A percentile compares a stretch with the other conserved stretches of the same genome.
Conservation (phyloP, 2,329 filamentous ascomycete species). For the Colletotrichum liaoningense region DNA sequence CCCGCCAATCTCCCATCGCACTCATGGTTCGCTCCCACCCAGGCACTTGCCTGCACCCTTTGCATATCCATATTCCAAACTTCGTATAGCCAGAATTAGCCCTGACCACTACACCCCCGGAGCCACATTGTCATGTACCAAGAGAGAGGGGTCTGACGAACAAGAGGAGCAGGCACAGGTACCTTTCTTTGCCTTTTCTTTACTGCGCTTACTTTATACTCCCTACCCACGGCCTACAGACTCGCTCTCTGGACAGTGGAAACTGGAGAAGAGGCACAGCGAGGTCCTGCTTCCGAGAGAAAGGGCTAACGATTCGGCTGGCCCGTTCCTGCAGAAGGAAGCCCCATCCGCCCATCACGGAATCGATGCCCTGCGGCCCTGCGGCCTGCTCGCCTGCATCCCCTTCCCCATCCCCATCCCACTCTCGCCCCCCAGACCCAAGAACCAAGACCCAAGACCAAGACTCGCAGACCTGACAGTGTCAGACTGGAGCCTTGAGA, state of each 20-base stretch:
- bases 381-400: not conserved
- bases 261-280: conserved; percentile 6
- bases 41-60: conserved; percentile 28
- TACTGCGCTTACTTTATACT: too few relatives aligned
- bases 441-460: not conserved
- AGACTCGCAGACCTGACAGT: not conserved
- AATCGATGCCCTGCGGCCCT: conserved; percentile 30
- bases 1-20: conserved; percentile 32
- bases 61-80: conserved; percentile 37
- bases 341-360: conserved; percentile 30
- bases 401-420: conserved; percentile 2
- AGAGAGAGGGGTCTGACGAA: conserved; percentile 21
- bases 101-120: conserved; percentile 29
- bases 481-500: conserved; percentile 29
- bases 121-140: conserved; percentile 29
- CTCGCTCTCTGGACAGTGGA: not conserved
- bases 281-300: not conserved
- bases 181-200: not conserved
- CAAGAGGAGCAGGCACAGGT: not conserved
- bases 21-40: conserved; percentile 33
- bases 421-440: not conserved
- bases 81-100: conserved; percentile 36
- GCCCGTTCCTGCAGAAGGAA: conserved; percentile 33
- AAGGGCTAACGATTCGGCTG: conserved; percentile 30
- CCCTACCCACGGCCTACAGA: too few relatives aligned